Evolutionary conservation across 2,329 filamentous ascomycete species (phyloP), one percentile per base, ranked within the genome.

Genomic region (Penicillium sp.): DNA sequence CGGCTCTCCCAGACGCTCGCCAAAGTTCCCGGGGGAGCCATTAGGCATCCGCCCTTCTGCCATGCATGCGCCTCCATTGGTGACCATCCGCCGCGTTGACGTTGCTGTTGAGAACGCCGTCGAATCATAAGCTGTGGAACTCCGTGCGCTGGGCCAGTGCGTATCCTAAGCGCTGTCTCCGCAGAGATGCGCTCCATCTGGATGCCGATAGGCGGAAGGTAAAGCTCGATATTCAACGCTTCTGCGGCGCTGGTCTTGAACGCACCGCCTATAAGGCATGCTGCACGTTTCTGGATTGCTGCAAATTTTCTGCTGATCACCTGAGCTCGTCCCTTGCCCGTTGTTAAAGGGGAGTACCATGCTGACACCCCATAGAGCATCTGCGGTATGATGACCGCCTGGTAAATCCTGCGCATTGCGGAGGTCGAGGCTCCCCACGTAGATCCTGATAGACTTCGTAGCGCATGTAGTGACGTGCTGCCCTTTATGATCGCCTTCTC

Each of bases 401-500:
- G 42, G 18, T 60, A 60, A 12, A 60, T 26, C 18, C 42, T 48
- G 1, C 43, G 42, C 29, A 59, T 59, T 0, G 29, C 26, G 0
- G 8, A n/a, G 4, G 57, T 11, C 2, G 33, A 53, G 4, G 46
- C 26, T 0, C 57, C 54, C 51, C 29, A 57, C 2, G 42, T 54
- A 2, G 45, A 59, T 0, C 45, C 49, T 1, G 29, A 35, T n/a
- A 59, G 51, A 1, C 33, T 37, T 1, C 35, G 23, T 4, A 63
- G 33, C 1, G 52, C 58, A 31, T 37, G 40, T 0, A 62, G 27
- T 6, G 29, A 58, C 1, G 33, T 7, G 0, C 41, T 51, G 2
- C 55, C 55, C 18, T 63, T 65, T 0, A 49, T 49, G 1, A 57
- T 27, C 0, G 49, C 41, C 15, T 58, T 56, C 0, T 48, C 23